Evolutionary conservation across 768 basidiomycete species (phyloP).

Genomic region (Guyanaporus albipodus): DNA sequence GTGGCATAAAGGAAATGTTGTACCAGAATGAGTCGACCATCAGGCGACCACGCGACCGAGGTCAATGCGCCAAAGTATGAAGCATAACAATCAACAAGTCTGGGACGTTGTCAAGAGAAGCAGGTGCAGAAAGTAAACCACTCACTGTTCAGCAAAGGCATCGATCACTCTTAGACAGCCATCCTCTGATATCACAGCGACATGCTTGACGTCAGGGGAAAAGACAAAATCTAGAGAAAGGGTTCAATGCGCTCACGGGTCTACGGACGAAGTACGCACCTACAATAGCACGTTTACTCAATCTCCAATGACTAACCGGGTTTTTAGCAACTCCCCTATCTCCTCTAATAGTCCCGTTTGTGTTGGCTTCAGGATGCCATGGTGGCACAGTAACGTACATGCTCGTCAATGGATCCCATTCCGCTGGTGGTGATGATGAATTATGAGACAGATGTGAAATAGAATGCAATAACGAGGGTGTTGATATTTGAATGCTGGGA

Average conservation of each 20-base stretch:
- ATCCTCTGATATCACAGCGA: constrained; percentile 90
- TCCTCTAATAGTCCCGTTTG: constrained; percentile 32
- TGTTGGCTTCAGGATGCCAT: constrained; percentile 65
- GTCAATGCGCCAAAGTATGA: constrained; percentile 94
- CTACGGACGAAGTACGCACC: constrained; percentile 42
- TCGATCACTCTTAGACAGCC: constrained; percentile 90
- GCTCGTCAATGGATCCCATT: constrained; percentile 75
- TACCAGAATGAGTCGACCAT: constrained; percentile 89
- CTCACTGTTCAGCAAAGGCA: constrained; percentile 79
- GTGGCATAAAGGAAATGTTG: neutral
- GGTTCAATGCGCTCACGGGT: neutral
- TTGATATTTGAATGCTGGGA: constrained; percentile 35
- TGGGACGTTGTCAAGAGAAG: constrained; percentile 27
- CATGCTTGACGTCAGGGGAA: constrained; percentile 87
- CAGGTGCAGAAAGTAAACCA: constrained; percentile 1
- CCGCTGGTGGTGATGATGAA: constrained; percentile 31
- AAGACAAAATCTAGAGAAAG: constrained; percentile 73
- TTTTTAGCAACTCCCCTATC: constrained; percentile 77
- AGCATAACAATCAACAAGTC: constrained; percentile 89
- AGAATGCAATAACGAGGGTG: constrained; percentile 26
- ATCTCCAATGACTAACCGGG: constrained; percentile 87
- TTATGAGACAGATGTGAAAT: constrained; percentile 25
- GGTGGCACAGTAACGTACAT: constrained; percentile 81
- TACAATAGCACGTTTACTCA: constrained; percentile 67
- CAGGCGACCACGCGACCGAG: constrained; percentile 92